phyloP scores from a whole-genome alignment of 768 basidiomycete genomes.

The Pleurotus citrinopileatus region DNA sequence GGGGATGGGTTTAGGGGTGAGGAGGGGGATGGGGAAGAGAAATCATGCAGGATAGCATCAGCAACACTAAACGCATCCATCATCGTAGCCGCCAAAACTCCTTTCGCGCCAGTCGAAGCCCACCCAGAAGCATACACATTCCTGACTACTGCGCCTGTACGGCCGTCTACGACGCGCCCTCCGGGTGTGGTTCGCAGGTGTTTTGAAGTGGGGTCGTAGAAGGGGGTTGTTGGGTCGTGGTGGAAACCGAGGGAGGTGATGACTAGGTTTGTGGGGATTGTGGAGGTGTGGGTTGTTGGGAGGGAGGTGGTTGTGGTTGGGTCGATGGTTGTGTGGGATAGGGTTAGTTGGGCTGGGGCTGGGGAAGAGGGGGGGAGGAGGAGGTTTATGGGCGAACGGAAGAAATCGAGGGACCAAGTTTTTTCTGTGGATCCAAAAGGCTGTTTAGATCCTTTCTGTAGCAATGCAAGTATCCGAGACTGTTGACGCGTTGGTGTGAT shows the following conservation, averaged over 20 bases:
- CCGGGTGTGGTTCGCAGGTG: conserved; percentile 55
- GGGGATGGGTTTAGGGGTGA: conserved; percentile 31
- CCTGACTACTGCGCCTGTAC: conserved; percentile 37
- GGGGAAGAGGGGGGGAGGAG: conserved; percentile 21
- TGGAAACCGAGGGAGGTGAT: conserved; percentile 88
- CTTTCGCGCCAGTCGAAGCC: conserved; percentile 88
- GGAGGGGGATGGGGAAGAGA: conserved; percentile 15
- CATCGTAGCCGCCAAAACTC: conserved; percentile 93
- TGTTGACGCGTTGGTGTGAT: conserved; percentile 55
- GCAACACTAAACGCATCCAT: conserved; percentile 84
- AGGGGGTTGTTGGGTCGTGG: conserved; percentile 56
- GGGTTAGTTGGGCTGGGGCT: conserved; percentile 39
- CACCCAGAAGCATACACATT: conserved; percentile 92
- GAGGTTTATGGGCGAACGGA: conserved; percentile 63
- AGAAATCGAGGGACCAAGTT: conserved; percentile 83
- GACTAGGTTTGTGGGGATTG: conserved; percentile 68
- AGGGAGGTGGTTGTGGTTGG: conserved; percentile 43
- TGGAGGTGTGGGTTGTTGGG: conserved; percentile 52
- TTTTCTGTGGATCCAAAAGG: conserved; percentile 48
- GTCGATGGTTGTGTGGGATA: conserved; percentile 63
- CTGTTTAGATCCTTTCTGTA: conserved; percentile 60
- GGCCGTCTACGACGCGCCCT: conserved; percentile 40
- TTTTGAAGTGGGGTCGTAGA: conserved; percentile 52
- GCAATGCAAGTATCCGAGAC: conserved; percentile 60
- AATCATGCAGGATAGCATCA: conserved; percentile 66